phyloP scores from a whole-genome alignment of 139 green algal genomes.

The Mychonastes homosphaera region DNA sequence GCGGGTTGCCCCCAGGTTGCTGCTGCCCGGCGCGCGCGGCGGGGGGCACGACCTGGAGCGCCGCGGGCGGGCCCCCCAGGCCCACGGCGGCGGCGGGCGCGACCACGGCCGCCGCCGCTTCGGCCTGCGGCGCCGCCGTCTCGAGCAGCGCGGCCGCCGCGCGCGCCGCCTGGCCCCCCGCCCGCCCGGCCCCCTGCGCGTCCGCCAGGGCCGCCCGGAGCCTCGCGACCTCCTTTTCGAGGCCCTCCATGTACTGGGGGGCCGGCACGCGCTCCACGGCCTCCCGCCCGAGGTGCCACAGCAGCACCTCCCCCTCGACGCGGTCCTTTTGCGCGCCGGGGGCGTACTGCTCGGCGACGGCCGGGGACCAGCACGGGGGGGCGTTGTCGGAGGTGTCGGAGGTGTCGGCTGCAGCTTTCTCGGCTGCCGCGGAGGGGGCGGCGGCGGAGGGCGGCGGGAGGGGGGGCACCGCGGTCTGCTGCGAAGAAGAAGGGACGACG shows the following conservation, averaged over 20 bases:
- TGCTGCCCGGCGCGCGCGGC: neutral
- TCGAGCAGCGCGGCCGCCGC: neutral
- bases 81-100: neutral
- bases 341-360: too few species aligned
- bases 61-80: neutral
- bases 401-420: too few species aligned
- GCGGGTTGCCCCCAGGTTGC: slow-evolving; percentile 28
- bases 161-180: too few species aligned
- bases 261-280: too few species aligned
- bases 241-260: slow-evolving; percentile 73
- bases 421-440: too few species aligned
- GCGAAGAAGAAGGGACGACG: too few species aligned
- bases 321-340: slow-evolving; percentile 40
- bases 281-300: slow-evolving; percentile 52
- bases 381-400: too few species aligned
- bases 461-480: too few species aligned
- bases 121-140: neutral
- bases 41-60: neutral
- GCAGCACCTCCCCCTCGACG: slow-evolving; percentile 62
- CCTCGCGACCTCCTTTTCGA: slow-evolving; percentile 42
- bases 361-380: too few species aligned
- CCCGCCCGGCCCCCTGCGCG: too few species aligned
- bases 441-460: too few species aligned
- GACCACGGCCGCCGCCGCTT: slow-evolving; percentile 9
- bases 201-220: slow-evolving; percentile 13